Conservation (phyloP, 306 rosid genomes). For the Argentina anserina region DNA sequence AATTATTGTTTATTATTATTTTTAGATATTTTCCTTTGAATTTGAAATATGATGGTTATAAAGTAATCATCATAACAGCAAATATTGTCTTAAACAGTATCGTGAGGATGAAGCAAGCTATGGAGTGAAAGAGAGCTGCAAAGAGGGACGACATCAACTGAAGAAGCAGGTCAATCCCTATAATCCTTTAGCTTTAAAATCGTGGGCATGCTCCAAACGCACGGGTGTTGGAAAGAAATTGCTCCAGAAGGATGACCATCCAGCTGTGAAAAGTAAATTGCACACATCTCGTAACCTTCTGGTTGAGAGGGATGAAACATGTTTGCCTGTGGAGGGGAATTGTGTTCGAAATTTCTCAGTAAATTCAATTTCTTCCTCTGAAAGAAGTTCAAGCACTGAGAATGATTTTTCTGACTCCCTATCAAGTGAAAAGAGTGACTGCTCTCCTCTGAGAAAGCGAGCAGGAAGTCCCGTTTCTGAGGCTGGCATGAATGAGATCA, state of each 20-base stretch:
- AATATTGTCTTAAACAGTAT: constrained; percentile 19
- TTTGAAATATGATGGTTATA: not conserved
- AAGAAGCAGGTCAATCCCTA: constrained; percentile 33
- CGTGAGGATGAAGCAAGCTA: constrained; percentile 21
- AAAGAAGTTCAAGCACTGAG: constrained; percentile 29
- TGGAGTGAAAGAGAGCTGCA: constrained; percentile 23
- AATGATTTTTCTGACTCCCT: constrained; percentile 20
- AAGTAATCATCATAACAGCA: not conserved
- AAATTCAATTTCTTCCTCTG: constrained; percentile 32
- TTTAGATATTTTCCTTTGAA: not conserved
- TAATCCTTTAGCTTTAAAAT: constrained; percentile 37
- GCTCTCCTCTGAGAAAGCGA: constrained; percentile 27
- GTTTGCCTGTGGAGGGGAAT: constrained; percentile 22
- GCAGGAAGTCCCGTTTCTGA: constrained; percentile 29
- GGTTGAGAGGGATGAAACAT: constrained; percentile 26
- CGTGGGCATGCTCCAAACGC: constrained; percentile 55
- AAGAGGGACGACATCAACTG: constrained; percentile 23
- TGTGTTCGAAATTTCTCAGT: constrained; percentile 20
- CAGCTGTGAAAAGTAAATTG: constrained; percentile 27
- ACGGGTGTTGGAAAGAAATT: constrained; percentile 42
- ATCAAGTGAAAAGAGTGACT: constrained; percentile 27
- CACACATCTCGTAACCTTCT: constrained; percentile 13
- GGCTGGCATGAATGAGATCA: constrained; percentile 19
- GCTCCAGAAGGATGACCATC: constrained; percentile 23
- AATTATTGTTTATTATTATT: not conserved